Conservation (phyloP, 2,329 filamentous ascomycete species). For the Hypocrella siamensis region DNA sequence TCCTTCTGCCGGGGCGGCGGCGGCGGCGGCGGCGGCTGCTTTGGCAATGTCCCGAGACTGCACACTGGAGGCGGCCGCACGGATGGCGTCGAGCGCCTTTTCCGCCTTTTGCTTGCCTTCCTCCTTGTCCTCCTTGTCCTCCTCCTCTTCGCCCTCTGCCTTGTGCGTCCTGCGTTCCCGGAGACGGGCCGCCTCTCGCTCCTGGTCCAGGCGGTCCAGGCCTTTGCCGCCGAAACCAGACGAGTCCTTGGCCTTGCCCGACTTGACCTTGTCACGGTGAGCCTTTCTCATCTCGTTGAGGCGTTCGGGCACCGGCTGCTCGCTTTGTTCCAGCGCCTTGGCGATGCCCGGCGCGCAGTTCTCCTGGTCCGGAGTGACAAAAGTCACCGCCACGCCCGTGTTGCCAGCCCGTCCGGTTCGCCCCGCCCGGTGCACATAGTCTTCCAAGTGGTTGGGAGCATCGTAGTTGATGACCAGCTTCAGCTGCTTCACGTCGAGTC, state of each 20-base stretch:
- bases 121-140: conserved; percentile 69
- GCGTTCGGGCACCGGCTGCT: conserved; percentile 62
- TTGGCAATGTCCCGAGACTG: conserved; percentile 35
- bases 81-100: conserved; percentile 49
- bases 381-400: conserved; percentile 86
- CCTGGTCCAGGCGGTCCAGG: conserved; percentile 77
- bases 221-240: conserved; percentile 93
- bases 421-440: conserved; percentile 89
- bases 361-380: conserved; percentile 82
- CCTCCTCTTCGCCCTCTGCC: conserved; percentile 71
- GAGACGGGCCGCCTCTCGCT: conserved; percentile 73
- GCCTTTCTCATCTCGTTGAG: conserved; percentile 50
- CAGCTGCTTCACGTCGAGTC: conserved; percentile 87
- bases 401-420: conserved; percentile 91
- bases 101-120: conserved; percentile 56
- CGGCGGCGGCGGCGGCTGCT: conserved; percentile 10
- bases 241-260: conserved; percentile 76
- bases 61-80: conserved; percentile 43
- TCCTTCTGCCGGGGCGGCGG: conserved; percentile 17
- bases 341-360: conserved; percentile 77
- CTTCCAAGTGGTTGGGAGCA: conserved; percentile 84
- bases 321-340: conserved; percentile 86
- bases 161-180: conserved; percentile 83
- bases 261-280: conserved; percentile 82
- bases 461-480: conserved; percentile 96